Base-by-base conservation (phyloP, 805 yeast genomes). In the Cyberlindnera samutprakarnensis region DNA sequence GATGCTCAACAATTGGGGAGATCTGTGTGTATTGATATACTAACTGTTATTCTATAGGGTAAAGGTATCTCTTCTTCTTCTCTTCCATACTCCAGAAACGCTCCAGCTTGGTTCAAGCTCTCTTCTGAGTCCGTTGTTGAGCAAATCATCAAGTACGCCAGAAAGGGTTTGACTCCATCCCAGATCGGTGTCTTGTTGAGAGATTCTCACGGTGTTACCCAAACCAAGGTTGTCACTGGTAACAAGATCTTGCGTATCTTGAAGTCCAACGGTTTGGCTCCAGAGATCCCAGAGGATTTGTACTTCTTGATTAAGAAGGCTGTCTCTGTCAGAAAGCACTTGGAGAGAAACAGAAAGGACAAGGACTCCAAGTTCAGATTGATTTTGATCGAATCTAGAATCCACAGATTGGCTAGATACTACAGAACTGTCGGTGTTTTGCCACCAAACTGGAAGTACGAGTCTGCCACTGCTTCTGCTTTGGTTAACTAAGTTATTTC, bases 371-470 rank as follows among this genome's bases (percentile, higher is more conserved):
- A 92, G 77, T 92, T 92, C 95, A 86, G 99, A 82, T 86, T 92
- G 65, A 92, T 92, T 92, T 82, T 92, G 71, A 88, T 92, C 70
- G 99, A 92, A 78, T 90, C 97, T 52, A 88, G 99, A 87, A 92
- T 92, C 77, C 99, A 92, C 95, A 90, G 99, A 82, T 84, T 92
- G 67, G 95, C 98, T 57, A 85, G 99, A 78, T 92, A 92, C 94
- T 92, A 92, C 96, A 90, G 96, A 86, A 85, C 96, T 60, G 95
- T 86, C 60, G 76, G 95, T 63, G 97, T 92, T 61, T 81, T 92
- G 65, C 98, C 99, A 60, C 97, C 99, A 68, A 88, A 83, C 92
- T 92, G 99, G 99, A 92, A 92, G 78, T 92, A 84, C 94, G 99
- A 92, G 78, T 90, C 98, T 56, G 95, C 98, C 66, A 92, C 98